Evolutionary conservation across 225 moss, liverwort and hornwort genomes (phyloP).

Genomic region (Straminergon stramineum): DNA sequence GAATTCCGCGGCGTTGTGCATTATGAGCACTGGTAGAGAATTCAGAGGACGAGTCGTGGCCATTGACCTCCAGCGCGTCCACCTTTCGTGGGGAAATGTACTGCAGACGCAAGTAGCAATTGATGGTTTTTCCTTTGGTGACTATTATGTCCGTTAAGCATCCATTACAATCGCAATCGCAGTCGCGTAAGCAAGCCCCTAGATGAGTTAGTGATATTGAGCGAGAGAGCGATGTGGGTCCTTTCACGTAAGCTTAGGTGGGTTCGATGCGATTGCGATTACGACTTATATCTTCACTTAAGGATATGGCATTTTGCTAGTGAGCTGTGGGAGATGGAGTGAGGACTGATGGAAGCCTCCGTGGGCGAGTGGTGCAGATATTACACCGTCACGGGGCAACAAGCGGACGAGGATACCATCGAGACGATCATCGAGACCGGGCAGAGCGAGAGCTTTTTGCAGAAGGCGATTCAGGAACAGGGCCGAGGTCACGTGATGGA

Average conservation of each 20-base stretch:
- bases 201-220: not conserved
- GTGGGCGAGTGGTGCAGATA: slow-evolving; percentile 26
- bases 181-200: not conserved
- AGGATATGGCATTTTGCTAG: not conserved
- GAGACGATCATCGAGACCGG: slow-evolving; percentile 44
- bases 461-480: slow-evolving; percentile 46
- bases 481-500: slow-evolving; percentile 46
- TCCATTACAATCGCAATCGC: not conserved
- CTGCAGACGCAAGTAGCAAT: not conserved
- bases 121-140: not conserved
- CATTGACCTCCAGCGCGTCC: no score
- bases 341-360: not conserved
- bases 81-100: not conserved
- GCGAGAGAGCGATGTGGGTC: not conserved
- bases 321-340: not conserved
- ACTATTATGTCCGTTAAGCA: not conserved
- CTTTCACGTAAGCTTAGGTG: not conserved
- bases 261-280: not conserved
- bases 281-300: not conserved
- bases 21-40: not conserved
- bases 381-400: slow-evolving; percentile 40
- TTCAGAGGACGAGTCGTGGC: not conserved
- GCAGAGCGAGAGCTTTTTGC: slow-evolving; percentile 34
- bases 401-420: slow-evolving; percentile 39
- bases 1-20: not conserved